A percentile compares a stretch with the other conserved stretches of the same genome.
Conservation (phyloP, 78 protist species). For the Guillardia theta region DNA sequence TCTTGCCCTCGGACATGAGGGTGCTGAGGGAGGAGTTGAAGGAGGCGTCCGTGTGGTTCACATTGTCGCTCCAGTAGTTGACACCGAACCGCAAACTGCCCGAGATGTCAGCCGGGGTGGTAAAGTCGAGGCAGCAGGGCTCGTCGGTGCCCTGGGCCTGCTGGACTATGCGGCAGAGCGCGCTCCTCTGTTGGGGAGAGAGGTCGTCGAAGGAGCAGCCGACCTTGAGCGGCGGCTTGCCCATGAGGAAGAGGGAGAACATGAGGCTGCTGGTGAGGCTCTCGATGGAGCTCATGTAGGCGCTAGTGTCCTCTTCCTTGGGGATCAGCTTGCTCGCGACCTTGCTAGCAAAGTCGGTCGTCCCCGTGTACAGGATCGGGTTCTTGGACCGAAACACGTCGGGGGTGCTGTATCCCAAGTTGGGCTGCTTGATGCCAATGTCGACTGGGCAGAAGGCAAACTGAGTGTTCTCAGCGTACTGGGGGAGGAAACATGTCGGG, state of each 20-base stretch:
- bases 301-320: background rate
- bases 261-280: background rate
- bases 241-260: background rate
- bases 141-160: no score
- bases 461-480: background rate
- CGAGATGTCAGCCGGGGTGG: no score
- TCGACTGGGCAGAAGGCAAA: background rate
- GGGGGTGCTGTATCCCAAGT: background rate
- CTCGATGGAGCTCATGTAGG: background rate
- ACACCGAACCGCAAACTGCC: background rate
- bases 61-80: background rate
- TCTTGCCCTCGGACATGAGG: no score
- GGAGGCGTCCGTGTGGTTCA: no score
- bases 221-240: background rate
- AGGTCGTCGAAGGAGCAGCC: background rate
- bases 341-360: background rate
- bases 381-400: background rate
- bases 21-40: no score
- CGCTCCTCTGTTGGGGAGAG: no score
- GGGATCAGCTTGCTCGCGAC: background rate
- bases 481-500: background rate
- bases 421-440: background rate
- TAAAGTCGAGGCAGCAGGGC: no score
- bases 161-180: no score
- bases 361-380: background rate